Evolutionary conservation across 2,329 filamentous ascomycete genomes (phyloP).

Genomic region (Byssochlamys sp.): DNA sequence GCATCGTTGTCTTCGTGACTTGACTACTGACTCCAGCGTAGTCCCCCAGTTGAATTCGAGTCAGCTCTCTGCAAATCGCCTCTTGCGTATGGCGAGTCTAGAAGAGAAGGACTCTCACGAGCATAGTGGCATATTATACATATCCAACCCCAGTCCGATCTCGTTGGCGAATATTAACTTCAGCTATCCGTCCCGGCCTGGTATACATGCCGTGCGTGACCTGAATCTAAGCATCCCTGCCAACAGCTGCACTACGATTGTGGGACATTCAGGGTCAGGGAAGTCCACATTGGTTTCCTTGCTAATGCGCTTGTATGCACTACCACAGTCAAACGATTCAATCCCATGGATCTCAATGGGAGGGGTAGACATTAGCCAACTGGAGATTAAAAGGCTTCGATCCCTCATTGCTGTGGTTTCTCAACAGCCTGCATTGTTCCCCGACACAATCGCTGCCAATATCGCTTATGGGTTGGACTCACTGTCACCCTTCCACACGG

Average conservation of each 20-base stretch:
- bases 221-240: constrained; percentile 57
- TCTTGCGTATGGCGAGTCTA: constrained; percentile 61
- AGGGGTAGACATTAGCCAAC: constrained; percentile 44
- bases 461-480: constrained; percentile 66
- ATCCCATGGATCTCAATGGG: constrained; percentile 42
- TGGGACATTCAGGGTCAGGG: constrained; percentile 77
- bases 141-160: constrained; percentile 41
- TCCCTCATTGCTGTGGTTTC: constrained; percentile 51
- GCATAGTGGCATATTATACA: constrained; percentile 39
- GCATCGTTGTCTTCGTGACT: neutral
- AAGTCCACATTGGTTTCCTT: constrained; percentile 77
- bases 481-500: constrained; percentile 42
- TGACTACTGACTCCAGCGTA: constrained; percentile 11
- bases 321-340: constrained; percentile 14
- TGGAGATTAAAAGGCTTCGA: constrained; percentile 54
- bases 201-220: constrained; percentile 48
- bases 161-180: constrained; percentile 58
- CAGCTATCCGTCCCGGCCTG: constrained; percentile 54
- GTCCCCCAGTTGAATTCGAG: constrained; percentile 72
- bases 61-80: constrained; percentile 59
- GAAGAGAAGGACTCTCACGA: constrained; percentile 50
- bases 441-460: constrained; percentile 34
- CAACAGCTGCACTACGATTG: constrained; percentile 64
- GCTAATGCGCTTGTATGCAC: constrained; percentile 60
- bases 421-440: constrained; percentile 56